phyloP scores from a whole-genome alignment of 768 basidiomycete species.

The Hericium rajendrae region DNA sequence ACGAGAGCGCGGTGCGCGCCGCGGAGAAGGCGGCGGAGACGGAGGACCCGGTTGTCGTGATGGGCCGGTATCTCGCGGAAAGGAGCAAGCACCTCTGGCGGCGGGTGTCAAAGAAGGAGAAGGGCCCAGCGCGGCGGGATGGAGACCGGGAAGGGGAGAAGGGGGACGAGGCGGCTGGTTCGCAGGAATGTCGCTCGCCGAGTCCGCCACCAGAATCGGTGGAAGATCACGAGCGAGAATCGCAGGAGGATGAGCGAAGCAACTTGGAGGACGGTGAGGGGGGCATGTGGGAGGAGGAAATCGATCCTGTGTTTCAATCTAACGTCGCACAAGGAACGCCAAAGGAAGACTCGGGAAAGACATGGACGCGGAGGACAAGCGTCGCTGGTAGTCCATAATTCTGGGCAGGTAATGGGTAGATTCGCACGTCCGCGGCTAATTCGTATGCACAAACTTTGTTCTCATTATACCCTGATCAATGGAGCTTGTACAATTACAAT shows the following conservation, averaged over 20 bases:
- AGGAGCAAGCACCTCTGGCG: conserved; percentile 12
- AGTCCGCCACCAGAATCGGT: not conserved
- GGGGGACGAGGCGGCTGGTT: not conserved
- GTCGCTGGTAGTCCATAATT: too few species aligned
- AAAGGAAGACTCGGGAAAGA: not conserved
- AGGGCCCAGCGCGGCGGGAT: not conserved
- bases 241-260: not conserved
- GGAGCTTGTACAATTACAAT: not conserved
- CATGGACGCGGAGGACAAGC: too few species aligned
- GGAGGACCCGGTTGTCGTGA: conserved; percentile 9
- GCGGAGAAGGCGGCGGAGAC: conserved; percentile 3
- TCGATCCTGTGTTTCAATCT: not conserved
- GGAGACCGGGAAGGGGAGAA: not conserved
- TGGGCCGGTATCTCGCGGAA: conserved; percentile 7
- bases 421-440: too few species aligned
- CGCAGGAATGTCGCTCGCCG: not conserved
- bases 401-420: too few species aligned
- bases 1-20: not conserved
- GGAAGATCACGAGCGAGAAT: not conserved
- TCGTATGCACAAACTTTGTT: too few species aligned
- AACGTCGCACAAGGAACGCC: not conserved
- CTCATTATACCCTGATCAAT: not conserved
- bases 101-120: conserved; percentile 6
- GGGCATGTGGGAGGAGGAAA: conserved; percentile 3
- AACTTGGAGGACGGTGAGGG: not conserved